These are phyloP conservation scores for Ulota crispa DNA, from an alignment of 225 moss, liverwort and hornwort species.

Conservation along the genomic window DNA sequence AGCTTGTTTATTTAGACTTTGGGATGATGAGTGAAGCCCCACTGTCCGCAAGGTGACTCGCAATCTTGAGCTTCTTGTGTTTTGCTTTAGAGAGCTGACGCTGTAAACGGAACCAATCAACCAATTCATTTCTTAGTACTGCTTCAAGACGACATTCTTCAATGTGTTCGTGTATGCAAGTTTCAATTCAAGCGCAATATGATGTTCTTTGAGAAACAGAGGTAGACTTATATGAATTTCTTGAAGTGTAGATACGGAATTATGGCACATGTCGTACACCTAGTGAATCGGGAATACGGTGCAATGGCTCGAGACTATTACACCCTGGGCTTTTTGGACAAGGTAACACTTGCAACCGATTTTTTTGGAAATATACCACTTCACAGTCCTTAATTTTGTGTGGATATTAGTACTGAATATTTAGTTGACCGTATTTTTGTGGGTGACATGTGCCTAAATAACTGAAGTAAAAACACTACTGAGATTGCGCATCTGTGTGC, in stretches of 20 bases:
- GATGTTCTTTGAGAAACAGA: not conserved
- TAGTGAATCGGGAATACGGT: conserved; percentile 72
- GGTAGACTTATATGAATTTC: conserved; percentile 8
- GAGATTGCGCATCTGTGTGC: conserved; percentile 15
- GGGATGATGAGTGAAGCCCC: conserved; percentile 83
- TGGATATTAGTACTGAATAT: conserved; percentile 5
- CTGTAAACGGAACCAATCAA: not conserved
- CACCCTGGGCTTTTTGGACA: conserved; percentile 56
- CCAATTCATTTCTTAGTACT: not conserved
- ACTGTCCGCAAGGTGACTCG: conserved; percentile 55
- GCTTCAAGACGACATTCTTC: not conserved
- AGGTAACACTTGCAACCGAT: conserved; percentile 30
- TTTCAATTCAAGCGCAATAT: not conserved
- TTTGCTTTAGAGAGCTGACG: conserved; percentile 3
- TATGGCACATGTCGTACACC: conserved; percentile 72
- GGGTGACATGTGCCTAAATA: not conserved
- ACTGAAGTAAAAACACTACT: not conserved
- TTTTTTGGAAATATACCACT: not conserved
- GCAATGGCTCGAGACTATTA: conserved; percentile 74
- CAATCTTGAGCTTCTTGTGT: conserved; percentile 24
- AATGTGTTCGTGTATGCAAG: conserved; percentile 8
- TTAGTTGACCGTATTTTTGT: not conserved
- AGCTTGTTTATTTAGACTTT: conserved; percentile 72
- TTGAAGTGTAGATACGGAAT: conserved; percentile 61
- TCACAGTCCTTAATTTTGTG: not conserved